Percentiles rank a stretch among this genome's conserved stretches.
Conservation (phyloP, 768 basidiomycete genomes). For the Boletus rufocinnamomeus region DNA sequence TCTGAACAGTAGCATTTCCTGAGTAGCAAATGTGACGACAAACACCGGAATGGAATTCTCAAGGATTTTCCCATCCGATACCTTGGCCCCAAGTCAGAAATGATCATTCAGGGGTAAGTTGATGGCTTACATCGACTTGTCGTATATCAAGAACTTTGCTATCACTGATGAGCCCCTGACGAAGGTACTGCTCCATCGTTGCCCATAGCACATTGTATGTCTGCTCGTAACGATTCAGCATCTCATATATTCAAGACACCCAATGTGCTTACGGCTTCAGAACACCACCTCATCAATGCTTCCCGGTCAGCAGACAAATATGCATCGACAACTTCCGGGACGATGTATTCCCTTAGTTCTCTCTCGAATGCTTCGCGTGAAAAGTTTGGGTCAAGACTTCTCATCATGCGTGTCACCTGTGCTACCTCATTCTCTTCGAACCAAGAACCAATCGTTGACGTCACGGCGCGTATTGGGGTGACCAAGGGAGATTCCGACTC, state of each 20-base stretch:
- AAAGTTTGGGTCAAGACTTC: slow-evolving; percentile 84
- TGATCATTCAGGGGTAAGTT: not conserved
- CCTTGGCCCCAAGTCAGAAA: slow-evolving; percentile 42
- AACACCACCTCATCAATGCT: slow-evolving; percentile 85
- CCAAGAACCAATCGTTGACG: slow-evolving; percentile 82
- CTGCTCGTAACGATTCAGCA: slow-evolving; percentile 39
- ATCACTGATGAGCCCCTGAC: slow-evolving; percentile 88
- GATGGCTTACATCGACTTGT: slow-evolving; percentile 82
- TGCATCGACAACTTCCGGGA: slow-evolving; percentile 97
- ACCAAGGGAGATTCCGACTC: slow-evolving; percentile 94
- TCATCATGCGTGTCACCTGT: slow-evolving; percentile 88
- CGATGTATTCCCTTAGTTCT: slow-evolving; percentile 93
- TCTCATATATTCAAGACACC: not conserved
- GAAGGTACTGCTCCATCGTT: slow-evolving; percentile 91
- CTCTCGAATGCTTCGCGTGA: slow-evolving; percentile 83
- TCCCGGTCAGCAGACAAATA: slow-evolving; percentile 90
- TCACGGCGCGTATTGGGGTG: slow-evolving; percentile 76
- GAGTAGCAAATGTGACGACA: slow-evolving; percentile 88
- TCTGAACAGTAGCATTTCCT: slow-evolving; percentile 91
- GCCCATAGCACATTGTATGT: slow-evolving; percentile 99
- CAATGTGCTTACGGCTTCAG: slow-evolving; percentile 77
- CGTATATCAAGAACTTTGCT: slow-evolving; percentile 96
- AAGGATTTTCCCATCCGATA: slow-evolving; percentile 83
- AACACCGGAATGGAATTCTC: slow-evolving; percentile 91
- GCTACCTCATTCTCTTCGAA: slow-evolving; percentile 99